Evolutionary conservation across 169 alveolate genomes (phyloP), one percentile per base, ranked within the genome.

Genomic region (Eimeria necatrix): DNA sequence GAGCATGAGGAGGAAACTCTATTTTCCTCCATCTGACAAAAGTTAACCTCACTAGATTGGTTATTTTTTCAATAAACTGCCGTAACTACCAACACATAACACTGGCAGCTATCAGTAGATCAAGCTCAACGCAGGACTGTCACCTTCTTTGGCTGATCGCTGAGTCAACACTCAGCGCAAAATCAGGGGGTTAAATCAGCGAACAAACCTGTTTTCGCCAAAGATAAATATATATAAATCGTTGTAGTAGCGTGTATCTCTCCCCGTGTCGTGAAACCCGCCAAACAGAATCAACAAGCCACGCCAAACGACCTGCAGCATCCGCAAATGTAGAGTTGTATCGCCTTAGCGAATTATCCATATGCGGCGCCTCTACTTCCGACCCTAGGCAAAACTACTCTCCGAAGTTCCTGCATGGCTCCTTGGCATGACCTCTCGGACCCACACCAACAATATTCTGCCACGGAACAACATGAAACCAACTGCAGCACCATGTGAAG

Each of bases 201-300:
- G 91, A 8, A 59, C 76, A 41, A 76, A 94, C 95, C 74, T 86
- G 90, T 83, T 80, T 22, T 92, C 91, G 71, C 73, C 73, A 78
- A 95, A 91, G 81, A 24, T 46, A 87, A 68, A 87, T 20, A 97
- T 80, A 87, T 98, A 97, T 26, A 98, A 95, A 84, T 98, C 99
- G 92, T 98, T 98, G 96, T 96, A 97, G 96, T 98, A 98, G 32
- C 96, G 97, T 48, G 97, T 96, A 84, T 97, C 98, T 76, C 97
- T 85, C 22, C 96, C 95, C 18, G 98, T 97, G 95, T 98, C 99
- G 85, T 97, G 98, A 94, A 98, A 98, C 6, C 99, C 99, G 22
- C 99, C 99, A 96, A 98, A 98, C 87, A 98, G 97, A 7, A 98
- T 91, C 95, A 98, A 95, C 94, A 96, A 86, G 89, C 97, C 97